Evolutionary conservation across 2,329 filamentous ascomycete species (phyloP).

Genomic region (Colletotrichum nymphaeae): DNA sequence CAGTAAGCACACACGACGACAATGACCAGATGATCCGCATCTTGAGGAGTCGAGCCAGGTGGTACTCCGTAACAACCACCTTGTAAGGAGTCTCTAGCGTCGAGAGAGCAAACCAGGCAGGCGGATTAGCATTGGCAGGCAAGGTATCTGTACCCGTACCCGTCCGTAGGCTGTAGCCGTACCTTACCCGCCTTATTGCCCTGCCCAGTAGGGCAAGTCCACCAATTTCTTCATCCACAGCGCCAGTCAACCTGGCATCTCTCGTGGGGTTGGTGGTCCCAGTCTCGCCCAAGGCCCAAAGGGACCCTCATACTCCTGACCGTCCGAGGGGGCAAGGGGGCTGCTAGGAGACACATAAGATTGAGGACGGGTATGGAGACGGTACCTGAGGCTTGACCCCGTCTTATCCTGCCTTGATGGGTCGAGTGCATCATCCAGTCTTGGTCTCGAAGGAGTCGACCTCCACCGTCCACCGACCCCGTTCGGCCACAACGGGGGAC

Average conservation of each 20-base stretch:
- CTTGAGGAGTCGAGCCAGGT: constrained; percentile 7
- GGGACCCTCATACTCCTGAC: constrained; percentile 5
- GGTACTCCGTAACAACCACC: constrained; percentile 13
- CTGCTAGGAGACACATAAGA: not conserved
- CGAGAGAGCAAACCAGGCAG: constrained; percentile 9
- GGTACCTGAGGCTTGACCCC: constrained; percentile 25
- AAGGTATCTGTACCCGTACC: constrained; percentile 14
- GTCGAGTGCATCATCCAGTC: constrained; percentile 2
- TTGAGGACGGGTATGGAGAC: constrained; percentile 3
- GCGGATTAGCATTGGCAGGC: constrained; percentile 14
- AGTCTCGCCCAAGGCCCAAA: not conserved
- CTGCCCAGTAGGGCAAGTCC: constrained; percentile 31
- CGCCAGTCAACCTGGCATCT: constrained; percentile 2
- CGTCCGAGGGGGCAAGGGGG: not conserved
- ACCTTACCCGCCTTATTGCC: constrained; percentile 9
- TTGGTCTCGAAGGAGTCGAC: constrained; percentile 23
- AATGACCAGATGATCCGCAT: constrained; percentile 21
- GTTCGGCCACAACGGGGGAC: constrained; percentile 17
- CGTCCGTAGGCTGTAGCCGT: constrained; percentile 9
- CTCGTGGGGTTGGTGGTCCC: constrained; percentile 2
- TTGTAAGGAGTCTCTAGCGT: not conserved
- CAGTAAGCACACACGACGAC: not conserved
- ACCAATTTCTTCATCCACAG: constrained; percentile 8
- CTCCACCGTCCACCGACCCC: constrained; percentile 13
- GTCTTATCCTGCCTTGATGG: constrained; percentile 14